A percentile compares a stretch with the other conserved stretches of the same genome.
Conservation (phyloP, 1,284 basidiomycete species). For the Puccinia hordei region DNA sequence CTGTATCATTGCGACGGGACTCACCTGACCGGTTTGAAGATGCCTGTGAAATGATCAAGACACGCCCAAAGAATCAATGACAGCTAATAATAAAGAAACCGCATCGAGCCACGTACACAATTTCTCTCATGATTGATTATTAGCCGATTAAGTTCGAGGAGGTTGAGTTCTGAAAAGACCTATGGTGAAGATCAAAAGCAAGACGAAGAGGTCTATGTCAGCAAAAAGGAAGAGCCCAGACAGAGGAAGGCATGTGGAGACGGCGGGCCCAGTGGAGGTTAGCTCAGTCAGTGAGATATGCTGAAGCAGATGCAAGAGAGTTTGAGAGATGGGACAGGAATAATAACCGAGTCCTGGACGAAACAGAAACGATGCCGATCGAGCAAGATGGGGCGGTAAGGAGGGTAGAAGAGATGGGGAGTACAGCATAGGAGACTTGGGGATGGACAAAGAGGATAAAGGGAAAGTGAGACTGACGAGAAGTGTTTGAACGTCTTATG, state of each 20-base stretch:
- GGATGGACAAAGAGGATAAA: neutral
- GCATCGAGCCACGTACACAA: conserved; percentile 28
- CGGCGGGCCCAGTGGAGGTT: neutral
- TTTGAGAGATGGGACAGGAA: neutral
- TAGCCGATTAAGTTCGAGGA: neutral
- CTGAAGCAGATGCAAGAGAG: conserved; percentile 1
- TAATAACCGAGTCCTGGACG: neutral
- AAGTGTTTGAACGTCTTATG: too few species aligned
- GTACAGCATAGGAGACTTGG: neutral
- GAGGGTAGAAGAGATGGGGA: neutral
- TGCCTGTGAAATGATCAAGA: conserved; percentile 5
- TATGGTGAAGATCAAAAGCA: neutral
- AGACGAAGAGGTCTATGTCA: neutral
- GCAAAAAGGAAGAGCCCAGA: neutral
- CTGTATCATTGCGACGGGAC: neutral
- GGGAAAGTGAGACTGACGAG: neutral
- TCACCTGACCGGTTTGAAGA: conserved; percentile 49
- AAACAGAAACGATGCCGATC: conserved; percentile 12
- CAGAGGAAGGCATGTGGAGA: neutral
- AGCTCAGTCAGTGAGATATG: neutral
- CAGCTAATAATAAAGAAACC: neutral
- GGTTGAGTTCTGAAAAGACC: neutral
- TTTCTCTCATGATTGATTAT: conserved; percentile 43
- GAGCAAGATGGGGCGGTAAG: neutral
- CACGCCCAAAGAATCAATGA: neutral